A percentile compares a stretch with the other conserved stretches of the same genome.
Evolutionary conservation across 805 yeast genomes (phyloP).

Genomic region (Candida cerambycidarum): DNA sequence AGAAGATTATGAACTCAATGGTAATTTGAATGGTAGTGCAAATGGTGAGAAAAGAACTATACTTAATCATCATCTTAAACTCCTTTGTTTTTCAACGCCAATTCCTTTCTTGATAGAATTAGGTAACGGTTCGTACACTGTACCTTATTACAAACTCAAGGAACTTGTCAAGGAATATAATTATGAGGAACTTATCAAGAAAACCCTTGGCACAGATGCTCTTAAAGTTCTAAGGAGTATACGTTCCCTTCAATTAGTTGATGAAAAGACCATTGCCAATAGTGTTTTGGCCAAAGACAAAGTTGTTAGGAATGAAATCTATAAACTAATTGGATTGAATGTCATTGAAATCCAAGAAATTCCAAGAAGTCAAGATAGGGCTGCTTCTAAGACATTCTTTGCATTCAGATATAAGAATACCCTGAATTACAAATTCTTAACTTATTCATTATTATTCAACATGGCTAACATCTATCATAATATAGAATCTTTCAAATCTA

Average conservation of each 20-base stretch:
- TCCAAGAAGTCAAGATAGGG: constrained; percentile 87
- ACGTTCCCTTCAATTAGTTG: constrained; percentile 65
- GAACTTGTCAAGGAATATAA: constrained; percentile 47
- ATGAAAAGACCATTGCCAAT: constrained; percentile 80
- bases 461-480: constrained; percentile 53
- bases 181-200: constrained; percentile 57
- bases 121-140: constrained; percentile 56
- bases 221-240: constrained; percentile 77
- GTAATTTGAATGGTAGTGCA: constrained; percentile 13
- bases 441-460: constrained; percentile 47
- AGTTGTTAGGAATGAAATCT: constrained; percentile 69
- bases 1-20: constrained; percentile 14
- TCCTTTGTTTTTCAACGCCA: constrained; percentile 52
- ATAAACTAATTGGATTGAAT: constrained; percentile 65
- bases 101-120: constrained; percentile 61
- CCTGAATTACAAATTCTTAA: constrained; percentile 33
- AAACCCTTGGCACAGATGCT: constrained; percentile 64
- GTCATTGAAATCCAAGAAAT: constrained; percentile 88
- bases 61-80: constrained; percentile 65
- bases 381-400: constrained; percentile 84
- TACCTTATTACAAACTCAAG: constrained; percentile 58
- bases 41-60: constrained; percentile 25
- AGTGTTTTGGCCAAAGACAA: constrained; percentile 74
- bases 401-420: constrained; percentile 65
- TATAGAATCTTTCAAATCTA: constrained; percentile 53